Evolutionary conservation across 805 yeast species (phyloP).

Genomic region (Candida oleophila): DNA sequence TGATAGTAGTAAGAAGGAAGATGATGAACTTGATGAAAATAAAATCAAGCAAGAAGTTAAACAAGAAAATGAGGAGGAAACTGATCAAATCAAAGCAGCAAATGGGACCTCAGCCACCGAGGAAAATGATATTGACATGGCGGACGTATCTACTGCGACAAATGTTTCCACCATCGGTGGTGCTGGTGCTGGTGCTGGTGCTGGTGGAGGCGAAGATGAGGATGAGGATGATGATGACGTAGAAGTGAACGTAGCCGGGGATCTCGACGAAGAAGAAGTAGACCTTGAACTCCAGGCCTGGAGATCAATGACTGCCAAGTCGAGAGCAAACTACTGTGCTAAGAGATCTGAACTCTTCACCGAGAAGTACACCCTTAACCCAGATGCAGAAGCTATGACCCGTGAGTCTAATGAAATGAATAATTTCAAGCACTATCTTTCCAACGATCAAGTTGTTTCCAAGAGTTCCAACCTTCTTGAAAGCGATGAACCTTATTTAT

Average conservation of each 20-base stretch:
- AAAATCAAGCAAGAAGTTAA: constrained; percentile 6
- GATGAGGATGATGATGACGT: constrained; percentile 41
- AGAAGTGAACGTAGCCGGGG: constrained; percentile 29
- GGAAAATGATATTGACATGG: constrained; percentile 26
- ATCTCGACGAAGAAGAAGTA: constrained; percentile 47
- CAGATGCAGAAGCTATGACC: constrained; percentile 66
- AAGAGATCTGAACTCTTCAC: constrained; percentile 66
- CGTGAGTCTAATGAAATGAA: constrained; percentile 70
- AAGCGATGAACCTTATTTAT: constrained; percentile 59
- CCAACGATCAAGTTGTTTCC: constrained; percentile 37
- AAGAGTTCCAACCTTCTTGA: constrained; percentile 48
- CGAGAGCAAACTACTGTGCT: constrained; percentile 72
- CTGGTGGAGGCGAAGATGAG: constrained; percentile 34
- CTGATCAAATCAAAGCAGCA: constrained; percentile 19
- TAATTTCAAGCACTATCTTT: constrained; percentile 48
- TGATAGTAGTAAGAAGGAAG: constrained; percentile 9
- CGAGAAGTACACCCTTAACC: constrained; percentile 54
- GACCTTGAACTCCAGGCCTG: constrained; percentile 81
- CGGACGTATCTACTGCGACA: constrained; percentile 15
- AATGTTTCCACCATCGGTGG: neutral
- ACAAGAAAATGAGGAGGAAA: constrained; percentile 10
- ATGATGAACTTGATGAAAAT: constrained; percentile 4
- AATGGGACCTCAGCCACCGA: constrained; percentile 17
- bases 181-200: constrained; percentile 15
- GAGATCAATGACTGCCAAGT: constrained; percentile 78